Evolutionary conservation across 2,329 filamentous ascomycete species (phyloP).

Genomic region (Leptoxyphium fumago): DNA sequence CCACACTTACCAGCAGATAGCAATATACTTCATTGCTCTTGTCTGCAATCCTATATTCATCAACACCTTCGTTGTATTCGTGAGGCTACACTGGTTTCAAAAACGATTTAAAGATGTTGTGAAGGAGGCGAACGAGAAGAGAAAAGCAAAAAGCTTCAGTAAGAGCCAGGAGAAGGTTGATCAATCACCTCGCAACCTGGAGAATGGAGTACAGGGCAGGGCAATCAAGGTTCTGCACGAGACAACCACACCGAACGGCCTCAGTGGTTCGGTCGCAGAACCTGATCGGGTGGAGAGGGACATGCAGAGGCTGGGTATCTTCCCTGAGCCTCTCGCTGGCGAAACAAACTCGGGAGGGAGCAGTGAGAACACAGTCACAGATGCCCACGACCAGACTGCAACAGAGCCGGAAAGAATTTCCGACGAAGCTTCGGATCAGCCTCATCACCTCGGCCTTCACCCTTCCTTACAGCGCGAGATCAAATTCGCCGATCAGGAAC

Average conservation of each 20-base stretch:
- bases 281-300: slow-evolving; percentile 25
- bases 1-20: slow-evolving; percentile 37
- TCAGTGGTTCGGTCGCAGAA: slow-evolving; percentile 34
- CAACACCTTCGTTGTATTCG: slow-evolving; percentile 73
- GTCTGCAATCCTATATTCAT: slow-evolving; percentile 72
- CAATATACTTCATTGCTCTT: slow-evolving; percentile 58
- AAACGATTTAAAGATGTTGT: slow-evolving; percentile 82
- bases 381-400: neutral
- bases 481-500: slow-evolving; percentile 52
- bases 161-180: slow-evolving; percentile 27
- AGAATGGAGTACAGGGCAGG: slow-evolving; percentile 50
- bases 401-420: neutral
- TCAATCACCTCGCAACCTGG: slow-evolving; percentile 34
- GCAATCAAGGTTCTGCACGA: slow-evolving; percentile 52
- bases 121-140: slow-evolving; percentile 51
- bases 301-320: slow-evolving; percentile 30
- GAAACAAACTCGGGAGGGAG: slow-evolving; percentile 24
- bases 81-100: slow-evolving; percentile 96
- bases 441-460: slow-evolving; percentile 18
- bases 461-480: slow-evolving; percentile 34
- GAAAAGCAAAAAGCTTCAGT: slow-evolving; percentile 48
- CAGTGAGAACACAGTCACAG: slow-evolving; percentile 3
- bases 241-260: slow-evolving; percentile 38
- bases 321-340: slow-evolving; percentile 15
- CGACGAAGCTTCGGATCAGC: slow-evolving; percentile 4